Conservation (phyloP, 2,329 filamentous ascomycete species). For the Xylaria sp. region DNA sequence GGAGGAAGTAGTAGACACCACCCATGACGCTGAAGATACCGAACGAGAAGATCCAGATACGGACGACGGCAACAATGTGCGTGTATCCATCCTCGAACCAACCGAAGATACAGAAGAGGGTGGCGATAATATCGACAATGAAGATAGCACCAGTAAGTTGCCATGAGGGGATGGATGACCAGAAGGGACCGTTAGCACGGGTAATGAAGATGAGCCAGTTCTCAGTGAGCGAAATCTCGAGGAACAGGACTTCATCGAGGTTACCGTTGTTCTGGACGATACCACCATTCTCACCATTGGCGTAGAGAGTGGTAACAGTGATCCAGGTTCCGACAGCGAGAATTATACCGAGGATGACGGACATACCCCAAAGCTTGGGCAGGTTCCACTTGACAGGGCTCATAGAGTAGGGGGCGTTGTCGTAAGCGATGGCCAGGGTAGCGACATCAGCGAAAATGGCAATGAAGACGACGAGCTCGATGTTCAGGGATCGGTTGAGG, state of each 20-base stretch:
- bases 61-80: conserved; percentile 84
- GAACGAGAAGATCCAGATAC: conserved; percentile 92
- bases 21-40: conserved; percentile 88
- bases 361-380: conserved; percentile 94
- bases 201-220: conserved; percentile 98
- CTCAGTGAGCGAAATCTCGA: conserved; percentile 89
- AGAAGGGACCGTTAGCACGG: conserved; percentile 91
- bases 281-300: conserved; percentile 72
- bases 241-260: conserved; percentile 84
- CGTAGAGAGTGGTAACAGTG: conserved; percentile 85
- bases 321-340: conserved; percentile 89
- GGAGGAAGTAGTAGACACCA: conserved; percentile 79
- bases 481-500: conserved; percentile 83
- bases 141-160: conserved; percentile 82
- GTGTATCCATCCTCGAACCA: conserved; percentile 79
- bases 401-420: conserved; percentile 88
- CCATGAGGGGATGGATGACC: conserved; percentile 89
- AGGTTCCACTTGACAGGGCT: conserved; percentile 95
- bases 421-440: conserved; percentile 91
- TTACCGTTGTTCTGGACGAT: conserved; percentile 91
- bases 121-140: conserved; percentile 84
- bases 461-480: conserved; percentile 91
- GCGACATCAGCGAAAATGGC: conserved; percentile 95
- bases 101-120: conserved; percentile 86
- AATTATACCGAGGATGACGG: conserved; percentile 82